Base-by-base conservation (phyloP, 2,329 filamentous ascomycete species). In the Colletotrichum lindemuthianum region DNA sequence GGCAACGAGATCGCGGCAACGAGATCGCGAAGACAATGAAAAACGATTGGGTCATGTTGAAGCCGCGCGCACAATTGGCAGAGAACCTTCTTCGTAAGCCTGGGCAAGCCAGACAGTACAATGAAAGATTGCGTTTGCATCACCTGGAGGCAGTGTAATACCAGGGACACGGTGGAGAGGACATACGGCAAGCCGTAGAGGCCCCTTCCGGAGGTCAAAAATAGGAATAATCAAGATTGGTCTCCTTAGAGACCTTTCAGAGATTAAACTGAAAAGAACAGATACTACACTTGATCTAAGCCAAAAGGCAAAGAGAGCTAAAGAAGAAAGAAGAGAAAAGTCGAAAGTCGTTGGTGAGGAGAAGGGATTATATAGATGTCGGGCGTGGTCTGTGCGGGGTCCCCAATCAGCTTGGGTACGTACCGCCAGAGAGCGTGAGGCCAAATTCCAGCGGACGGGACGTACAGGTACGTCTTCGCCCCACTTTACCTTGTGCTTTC, bases 191-290 rank as follows among this genome's bases (percentile, higher is more conserved):
- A 91, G 89, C 88, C 16, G 82, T 86, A 90, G 84, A 87, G 84
- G 73, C 67, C 73, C 67, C 65, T 67, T 74, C 77, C 83, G 59
- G 70, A 63, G 78, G 49, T 70, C 82, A 91, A 91, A 91, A 90
- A 91, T 89, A 81, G 82, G 87, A 85, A 84, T 89, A 90, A 90
- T 89, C 86, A 86, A 83, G 82, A 82, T 84, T 85, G 83, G 81
- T 79, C 80, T 80, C 85, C 82, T 77, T 88, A 84, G 84, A 79
- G 80, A 80, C 82, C 84, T 90, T 90, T 88, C 88, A 90, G 88
- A 88, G 86, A 90, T 90, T 90, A 91, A 90, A 90, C 88, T 90
- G 87, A 90, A 90, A 90, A 90, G 88, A 90, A 91, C 87, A 89
- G 87, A 88, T 89, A 90, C 88, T 90, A 89, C 87, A 89, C 86